Base-by-base conservation (phyloP, 768 basidiomycete species). In the Tricholoma terreum region DNA sequence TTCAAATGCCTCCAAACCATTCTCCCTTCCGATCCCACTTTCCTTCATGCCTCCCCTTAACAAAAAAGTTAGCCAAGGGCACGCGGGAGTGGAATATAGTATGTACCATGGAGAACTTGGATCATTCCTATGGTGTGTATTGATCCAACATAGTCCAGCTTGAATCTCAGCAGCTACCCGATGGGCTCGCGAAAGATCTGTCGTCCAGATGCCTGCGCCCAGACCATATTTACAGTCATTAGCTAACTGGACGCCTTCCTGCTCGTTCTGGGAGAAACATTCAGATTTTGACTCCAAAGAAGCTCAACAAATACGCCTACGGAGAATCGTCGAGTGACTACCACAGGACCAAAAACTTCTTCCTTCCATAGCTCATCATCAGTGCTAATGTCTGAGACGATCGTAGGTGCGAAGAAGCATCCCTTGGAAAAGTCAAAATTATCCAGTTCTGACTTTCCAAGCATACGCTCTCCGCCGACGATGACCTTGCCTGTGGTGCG, bases 11-110 rank as follows among this genome's bases (percentile, higher is more conserved):
- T 93, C 92, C 4, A 89, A 56, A 1, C 92, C 92, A 61, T 94
- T 94, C 67, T 94, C 92, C 56, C 92, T 73, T 5, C 92, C 92
- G 52, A 92, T 87, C 1, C 92, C 92, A 63, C 91, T 93, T 61
- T 89, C 87, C 68, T 93, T 92, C 90, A 92, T 90, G 6, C 91
- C 91, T 17, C 91, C 91, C 90, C 89, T 89, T 59, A n/a, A 35
- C 45, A 6, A 43, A 57, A 52, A 5, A 45, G 4, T 30, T 24
- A n/a, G 51, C 11, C 24, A 48, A 50, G 50, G 54, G 21, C 12
- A 24, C 5, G 17, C 19, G 52, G 11, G 12, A 54, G 7, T 24
- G 34, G 36, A 30, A 31, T 8, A n/a, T 22, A 52, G 8, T 35
- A 67, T 80, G 36, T 66, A 90, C 92, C 92, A 94, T 38, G 92